Evolutionary conservation across 2,329 filamentous ascomycete species (phyloP), one percentile per base, ranked within the genome.

Genomic region (Colletotrichum sp.): DNA sequence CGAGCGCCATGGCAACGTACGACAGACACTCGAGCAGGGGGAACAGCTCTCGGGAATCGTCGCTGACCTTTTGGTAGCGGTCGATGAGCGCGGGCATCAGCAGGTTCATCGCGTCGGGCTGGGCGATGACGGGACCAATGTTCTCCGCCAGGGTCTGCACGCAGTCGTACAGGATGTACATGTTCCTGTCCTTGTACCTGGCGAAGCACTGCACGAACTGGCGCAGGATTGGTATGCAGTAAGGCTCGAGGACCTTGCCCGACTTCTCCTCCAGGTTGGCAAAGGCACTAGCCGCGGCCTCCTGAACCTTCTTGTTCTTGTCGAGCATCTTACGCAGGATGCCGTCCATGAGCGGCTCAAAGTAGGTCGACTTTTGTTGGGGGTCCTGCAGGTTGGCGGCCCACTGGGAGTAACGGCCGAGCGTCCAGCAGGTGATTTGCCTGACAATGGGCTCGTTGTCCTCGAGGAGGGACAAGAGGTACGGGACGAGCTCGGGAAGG

Each of bases 131-230:
- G 8, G 93, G 92, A 13, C 95, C 96, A 71, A 98, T 94, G 81
- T 95, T 94, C 84, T 99, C 97, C 5, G 97, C 97, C 73, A 99
- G 88, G 1, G 97, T 99, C 86, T 99, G 97, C 39, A 99, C 95
- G 84, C 97, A 98, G 86, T 99, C 97, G 87, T 99, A 99, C 39
- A 99, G 91, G 71, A 98, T 98, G 87, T 98, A 98, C 92, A 98
- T 98, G 87, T 99, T 99, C 81, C 95, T 94, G 85, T 98, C 96
- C 89, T 99, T 98, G 91, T 98, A 99, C 85, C 94, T 96, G 69
- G 89, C 91, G 85, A 99, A 99, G 85, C 97, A 99, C 76, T 91
- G 90, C 68, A 98, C 96, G 81, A 96, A 98, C 83, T 98, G 97
- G 77, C 93, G 93, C 69, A 98, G 92, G 80, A 99, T 98, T 30